A percentile compares a stretch with the other conserved stretches of the same genome.
phyloP scores from a whole-genome alignment of 1,284 basidiomycete genomes.

The Takashimella tepidaria region DNA sequence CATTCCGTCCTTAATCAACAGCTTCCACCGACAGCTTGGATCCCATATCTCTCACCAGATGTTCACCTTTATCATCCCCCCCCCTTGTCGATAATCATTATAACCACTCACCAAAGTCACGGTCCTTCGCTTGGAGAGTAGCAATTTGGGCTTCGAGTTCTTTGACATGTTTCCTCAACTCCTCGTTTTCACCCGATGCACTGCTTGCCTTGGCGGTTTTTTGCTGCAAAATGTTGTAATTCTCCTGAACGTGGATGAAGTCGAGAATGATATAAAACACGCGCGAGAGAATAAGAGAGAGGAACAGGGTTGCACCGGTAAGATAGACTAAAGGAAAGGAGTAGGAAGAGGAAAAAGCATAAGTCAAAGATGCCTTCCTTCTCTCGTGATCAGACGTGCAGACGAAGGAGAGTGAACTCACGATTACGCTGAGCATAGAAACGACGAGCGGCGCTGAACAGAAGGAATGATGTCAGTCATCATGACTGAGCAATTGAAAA shows the following conservation, averaged over 20 bases:
- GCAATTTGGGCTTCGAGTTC: slow-evolving; percentile 61
- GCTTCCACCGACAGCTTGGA: no score
- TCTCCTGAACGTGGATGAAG: slow-evolving; percentile 82
- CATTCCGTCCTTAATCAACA: not conserved
- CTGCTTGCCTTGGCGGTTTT: slow-evolving; percentile 51
- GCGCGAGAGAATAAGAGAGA: slow-evolving; percentile 85
- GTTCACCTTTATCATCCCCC: no score
- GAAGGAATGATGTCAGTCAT: slow-evolving; percentile 1
- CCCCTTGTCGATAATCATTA: no score
- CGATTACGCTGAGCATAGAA: slow-evolving; percentile 73
- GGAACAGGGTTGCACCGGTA: slow-evolving; percentile 88
- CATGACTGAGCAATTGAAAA: not conserved
- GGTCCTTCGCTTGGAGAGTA: slow-evolving; percentile 52
- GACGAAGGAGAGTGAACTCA: slow-evolving; percentile 19
- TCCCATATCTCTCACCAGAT: no score
- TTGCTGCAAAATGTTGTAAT: slow-evolving; percentile 75
- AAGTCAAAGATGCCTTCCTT: no score
- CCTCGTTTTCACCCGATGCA: slow-evolving; percentile 45
- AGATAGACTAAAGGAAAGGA: slow-evolving; percentile 71
- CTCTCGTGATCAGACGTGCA: no score
- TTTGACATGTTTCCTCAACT: slow-evolving; percentile 59
- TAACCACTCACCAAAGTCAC: slow-evolving; percentile 62
- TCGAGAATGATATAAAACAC: slow-evolving; percentile 89
- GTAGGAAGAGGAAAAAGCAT: no score
- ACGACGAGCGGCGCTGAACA: slow-evolving; percentile 69